Conservation (phyloP, 768 basidiomycete genomes). For the Dictyophora rubrovolvata region DNA sequence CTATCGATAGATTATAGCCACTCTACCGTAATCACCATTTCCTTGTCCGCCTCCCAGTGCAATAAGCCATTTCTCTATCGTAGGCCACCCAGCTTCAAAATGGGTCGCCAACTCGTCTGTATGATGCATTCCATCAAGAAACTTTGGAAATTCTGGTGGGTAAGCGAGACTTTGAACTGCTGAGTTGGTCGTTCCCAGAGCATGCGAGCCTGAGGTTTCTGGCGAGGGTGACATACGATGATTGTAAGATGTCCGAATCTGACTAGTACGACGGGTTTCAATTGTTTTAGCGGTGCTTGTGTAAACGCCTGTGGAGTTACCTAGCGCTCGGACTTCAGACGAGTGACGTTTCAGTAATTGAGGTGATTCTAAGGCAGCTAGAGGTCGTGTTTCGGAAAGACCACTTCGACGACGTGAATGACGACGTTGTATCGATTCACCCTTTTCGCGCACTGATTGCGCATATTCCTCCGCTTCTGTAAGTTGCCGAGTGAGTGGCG, state of each 20-base stretch:
- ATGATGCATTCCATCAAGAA: constrained; percentile 85
- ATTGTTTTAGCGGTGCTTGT: constrained; percentile 10
- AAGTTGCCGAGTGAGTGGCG: neutral
- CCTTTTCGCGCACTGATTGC: constrained; percentile 5
- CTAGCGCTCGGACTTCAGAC: neutral
- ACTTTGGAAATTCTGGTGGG: constrained; percentile 44
- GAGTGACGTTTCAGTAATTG: constrained; percentile 1
- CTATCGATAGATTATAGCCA: constrained; percentile 70
- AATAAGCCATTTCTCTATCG: constrained; percentile 63
- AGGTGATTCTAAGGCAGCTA: neutral
- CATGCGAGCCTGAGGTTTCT: constrained; percentile 22
- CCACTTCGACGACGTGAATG: neutral
- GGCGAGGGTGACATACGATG: constrained; percentile 42
- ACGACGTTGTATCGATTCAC: neutral
- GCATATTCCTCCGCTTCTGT: constrained; percentile 9
- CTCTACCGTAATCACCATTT: constrained; percentile 57
- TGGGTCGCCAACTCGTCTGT: constrained; percentile 80
- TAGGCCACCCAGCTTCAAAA: constrained; percentile 78
- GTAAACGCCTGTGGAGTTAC: neutral
- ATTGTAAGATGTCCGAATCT: constrained; percentile 38
- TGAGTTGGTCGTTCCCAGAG: constrained; percentile 8
- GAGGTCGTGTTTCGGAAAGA: neutral
- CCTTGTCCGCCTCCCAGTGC: constrained; percentile 44
- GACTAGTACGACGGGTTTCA: constrained; percentile 13
- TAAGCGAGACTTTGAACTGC: constrained; percentile 22